A percentile compares a stretch with the other conserved stretches of the same genome.
Evolutionary conservation across 2,329 filamentous ascomycete species (phyloP).

Genomic region (Colletotrichum orbiculare): DNA sequence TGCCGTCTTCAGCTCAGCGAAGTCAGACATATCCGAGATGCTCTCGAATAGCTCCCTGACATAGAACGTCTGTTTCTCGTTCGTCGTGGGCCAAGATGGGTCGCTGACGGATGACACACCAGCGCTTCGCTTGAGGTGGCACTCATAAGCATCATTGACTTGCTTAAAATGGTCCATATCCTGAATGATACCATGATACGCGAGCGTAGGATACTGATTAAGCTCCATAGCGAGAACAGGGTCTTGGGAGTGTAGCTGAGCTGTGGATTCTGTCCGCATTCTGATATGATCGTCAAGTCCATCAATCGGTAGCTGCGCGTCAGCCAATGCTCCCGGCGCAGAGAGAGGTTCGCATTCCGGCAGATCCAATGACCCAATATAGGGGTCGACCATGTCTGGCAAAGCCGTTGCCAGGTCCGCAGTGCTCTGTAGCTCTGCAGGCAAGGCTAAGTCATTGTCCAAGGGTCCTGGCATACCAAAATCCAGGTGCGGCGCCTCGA

Average conservation of each 20-base stretch:
- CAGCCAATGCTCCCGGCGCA: too few relatives aligned
- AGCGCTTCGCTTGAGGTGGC: background rate
- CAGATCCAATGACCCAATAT: too few relatives aligned
- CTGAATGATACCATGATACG: background rate
- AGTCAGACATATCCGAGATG: background rate
- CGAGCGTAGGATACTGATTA: background rate
- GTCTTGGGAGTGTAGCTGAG: too few relatives aligned
- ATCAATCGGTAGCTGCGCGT: too few relatives aligned
- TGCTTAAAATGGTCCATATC: background rate
- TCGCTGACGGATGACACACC: background rate
- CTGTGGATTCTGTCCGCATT: too few relatives aligned
- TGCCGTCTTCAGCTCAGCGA: background rate
- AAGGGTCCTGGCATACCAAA: too few relatives aligned
- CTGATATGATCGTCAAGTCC: too few relatives aligned
- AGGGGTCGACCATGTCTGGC: background rate
- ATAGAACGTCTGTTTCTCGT: background rate
- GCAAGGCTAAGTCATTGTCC: too few relatives aligned
- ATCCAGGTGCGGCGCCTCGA: too few relatives aligned
- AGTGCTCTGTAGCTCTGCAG: too few relatives aligned
- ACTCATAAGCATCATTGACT: background rate
- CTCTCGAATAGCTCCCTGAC: background rate
- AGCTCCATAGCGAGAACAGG: background rate
- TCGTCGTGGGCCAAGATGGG: background rate
- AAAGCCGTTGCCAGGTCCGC: background rate
- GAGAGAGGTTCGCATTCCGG: too few relatives aligned